Percentiles rank a stretch among this genome's conserved stretches.
Conservation (phyloP, 352 stramenopile genomes). For the Saprolegnia parasitica region DNA sequence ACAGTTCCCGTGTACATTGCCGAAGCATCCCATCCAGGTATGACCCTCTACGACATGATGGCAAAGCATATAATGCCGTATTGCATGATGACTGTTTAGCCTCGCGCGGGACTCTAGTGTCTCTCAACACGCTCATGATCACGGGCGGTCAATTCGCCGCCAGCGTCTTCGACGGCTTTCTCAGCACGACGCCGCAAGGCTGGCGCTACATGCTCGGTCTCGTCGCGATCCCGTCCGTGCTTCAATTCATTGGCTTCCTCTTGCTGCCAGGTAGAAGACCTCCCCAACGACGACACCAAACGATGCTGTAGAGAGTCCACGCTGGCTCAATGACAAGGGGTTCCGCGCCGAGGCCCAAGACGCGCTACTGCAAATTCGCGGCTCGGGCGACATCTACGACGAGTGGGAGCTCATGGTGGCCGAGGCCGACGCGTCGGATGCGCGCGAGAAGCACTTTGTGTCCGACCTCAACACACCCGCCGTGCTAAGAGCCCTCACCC, state of each 20-base stretch:
- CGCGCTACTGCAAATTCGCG: slow-evolving; percentile 48
- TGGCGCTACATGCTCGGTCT: slow-evolving; percentile 33
- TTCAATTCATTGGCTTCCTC: slow-evolving; percentile 30
- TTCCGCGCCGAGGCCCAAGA: slow-evolving; percentile 40
- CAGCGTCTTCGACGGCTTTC: slow-evolving; percentile 19
- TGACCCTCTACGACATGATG: background rate
- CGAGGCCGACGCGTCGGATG: slow-evolving; percentile 30
- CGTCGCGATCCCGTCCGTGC: slow-evolving; percentile 19
- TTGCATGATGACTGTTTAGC: background rate
- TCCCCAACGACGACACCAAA: background rate
- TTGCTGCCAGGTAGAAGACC: slow-evolving; percentile 19
- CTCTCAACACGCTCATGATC: slow-evolving; percentile 26
- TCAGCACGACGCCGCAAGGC: slow-evolving; percentile 21
- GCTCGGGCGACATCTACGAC: slow-evolving; percentile 41
- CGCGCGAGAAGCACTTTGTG: background rate
- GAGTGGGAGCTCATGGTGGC: slow-evolving; percentile 54
- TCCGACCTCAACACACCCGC: background rate
- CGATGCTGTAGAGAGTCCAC: slow-evolving; percentile 44
- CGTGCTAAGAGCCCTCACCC: slow-evolving; percentile 3
- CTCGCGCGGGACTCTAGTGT: slow-evolving; percentile 15
- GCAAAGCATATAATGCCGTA: background rate
- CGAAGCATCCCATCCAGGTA: slow-evolving; percentile 21
- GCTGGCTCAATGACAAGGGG: slow-evolving; percentile 50
- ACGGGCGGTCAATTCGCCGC: slow-evolving; percentile 25
- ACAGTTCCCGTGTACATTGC: slow-evolving; percentile 29